Percentiles rank a stretch among this genome's conserved stretches.
Conservation (phyloP, 257 asterid species). For the Nicotiana otophora region DNA sequence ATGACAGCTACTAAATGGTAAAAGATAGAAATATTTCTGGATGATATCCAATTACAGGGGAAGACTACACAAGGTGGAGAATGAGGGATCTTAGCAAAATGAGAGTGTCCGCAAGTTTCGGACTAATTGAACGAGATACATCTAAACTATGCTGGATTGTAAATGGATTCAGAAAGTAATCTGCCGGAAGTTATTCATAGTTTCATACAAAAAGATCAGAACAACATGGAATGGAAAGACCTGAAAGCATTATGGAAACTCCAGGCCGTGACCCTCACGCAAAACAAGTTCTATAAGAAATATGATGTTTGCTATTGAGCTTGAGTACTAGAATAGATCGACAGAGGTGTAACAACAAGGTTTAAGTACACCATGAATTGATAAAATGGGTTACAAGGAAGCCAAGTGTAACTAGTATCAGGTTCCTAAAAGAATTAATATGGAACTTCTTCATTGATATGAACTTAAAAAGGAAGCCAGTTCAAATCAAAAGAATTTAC, state of each 20-base stretch:
- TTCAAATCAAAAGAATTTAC: not conserved
- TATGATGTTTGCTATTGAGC: not conserved
- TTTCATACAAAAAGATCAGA: not conserved
- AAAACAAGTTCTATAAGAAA: not conserved
- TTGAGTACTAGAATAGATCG: not conserved
- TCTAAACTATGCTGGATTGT: not conserved
- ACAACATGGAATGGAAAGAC: not conserved
- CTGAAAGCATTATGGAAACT: not conserved
- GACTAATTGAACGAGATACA: not conserved
- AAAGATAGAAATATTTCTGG: not conserved
- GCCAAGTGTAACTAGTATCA: not conserved
- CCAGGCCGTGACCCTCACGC: not conserved
- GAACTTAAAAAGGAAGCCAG: not conserved
- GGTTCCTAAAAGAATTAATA: not conserved
- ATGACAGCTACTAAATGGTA: not conserved
- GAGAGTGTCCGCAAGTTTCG: not conserved
- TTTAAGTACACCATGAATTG: not conserved
- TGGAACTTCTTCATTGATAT: not conserved
- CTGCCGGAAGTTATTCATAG: not conserved
- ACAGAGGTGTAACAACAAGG: not conserved
- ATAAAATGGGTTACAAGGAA: not conserved
- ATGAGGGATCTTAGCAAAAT: not conserved
- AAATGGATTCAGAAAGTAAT: not conserved
- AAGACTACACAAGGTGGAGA: not conserved
- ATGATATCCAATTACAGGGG: not conserved